phyloP scores from a whole-genome alignment of 2,329 filamentous ascomycete genomes.

The Ceratocystis destructans region DNA sequence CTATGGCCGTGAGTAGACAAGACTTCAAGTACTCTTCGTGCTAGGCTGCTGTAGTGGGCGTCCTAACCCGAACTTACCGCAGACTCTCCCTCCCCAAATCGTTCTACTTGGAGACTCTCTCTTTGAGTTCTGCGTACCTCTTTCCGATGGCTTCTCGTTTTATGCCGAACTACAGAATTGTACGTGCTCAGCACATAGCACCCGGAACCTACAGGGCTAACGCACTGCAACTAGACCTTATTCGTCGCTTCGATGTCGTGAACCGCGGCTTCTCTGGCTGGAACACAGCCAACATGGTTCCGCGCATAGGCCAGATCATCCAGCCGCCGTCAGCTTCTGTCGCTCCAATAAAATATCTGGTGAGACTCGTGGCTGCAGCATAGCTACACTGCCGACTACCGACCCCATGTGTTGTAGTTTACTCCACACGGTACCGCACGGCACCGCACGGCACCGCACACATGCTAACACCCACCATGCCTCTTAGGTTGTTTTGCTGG shows the following conservation, averaged over 20 bases:
- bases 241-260: conserved; percentile 67
- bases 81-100: conserved; percentile 44
- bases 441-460: not conserved
- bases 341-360: conserved; percentile 53
- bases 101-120: conserved; percentile 87
- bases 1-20: not conserved
- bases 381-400: too few relatives aligned
- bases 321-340: conserved; percentile 45
- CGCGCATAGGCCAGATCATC: conserved; percentile 56
- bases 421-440: not conserved
- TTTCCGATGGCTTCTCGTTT: conserved; percentile 58
- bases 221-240: conserved; percentile 43
- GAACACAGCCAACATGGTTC: conserved; percentile 61
- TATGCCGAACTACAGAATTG: conserved; percentile 56
- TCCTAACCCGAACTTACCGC: not conserved
- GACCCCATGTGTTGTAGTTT: too few relatives aligned
- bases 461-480: not conserved
- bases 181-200: conserved; percentile 29
- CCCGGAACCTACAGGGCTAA: not conserved
- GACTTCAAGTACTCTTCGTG: not conserved
- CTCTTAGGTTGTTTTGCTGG: conserved; percentile 59
- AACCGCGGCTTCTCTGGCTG: conserved; percentile 83
- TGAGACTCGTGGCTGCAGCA: conserved; percentile 27
- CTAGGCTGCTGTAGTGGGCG: not conserved
- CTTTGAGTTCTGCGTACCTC: conserved; percentile 51